Percentiles rank a stretch among this genome's conserved stretches.
Conservation (phyloP, 1,139 yeast genomes). For the Yamadazyma trypodendri region DNA sequence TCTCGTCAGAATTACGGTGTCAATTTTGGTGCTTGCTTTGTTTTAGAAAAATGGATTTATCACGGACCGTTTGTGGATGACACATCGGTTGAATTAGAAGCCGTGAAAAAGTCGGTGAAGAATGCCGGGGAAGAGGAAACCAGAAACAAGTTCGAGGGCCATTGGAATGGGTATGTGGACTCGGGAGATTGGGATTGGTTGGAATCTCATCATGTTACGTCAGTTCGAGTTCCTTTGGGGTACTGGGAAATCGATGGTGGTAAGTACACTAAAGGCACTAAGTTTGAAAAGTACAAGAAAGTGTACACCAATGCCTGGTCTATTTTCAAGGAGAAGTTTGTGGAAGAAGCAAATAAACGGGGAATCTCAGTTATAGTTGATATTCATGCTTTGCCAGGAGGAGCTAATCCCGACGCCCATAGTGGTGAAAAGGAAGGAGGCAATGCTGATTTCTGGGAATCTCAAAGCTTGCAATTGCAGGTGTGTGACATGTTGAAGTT, state of each 20-base stretch:
- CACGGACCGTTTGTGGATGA: slow-evolving; percentile 55
- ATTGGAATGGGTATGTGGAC: slow-evolving; percentile 65
- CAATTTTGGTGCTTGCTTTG: slow-evolving; percentile 81
- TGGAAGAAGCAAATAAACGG: slow-evolving; percentile 53
- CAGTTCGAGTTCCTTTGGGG: slow-evolving; percentile 84
- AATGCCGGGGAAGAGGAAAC: slow-evolving; percentile 57
- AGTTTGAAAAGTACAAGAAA: slow-evolving; percentile 48
- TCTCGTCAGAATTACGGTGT: slow-evolving; percentile 78
- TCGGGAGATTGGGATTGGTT: slow-evolving; percentile 84
- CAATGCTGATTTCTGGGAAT: slow-evolving; percentile 63
- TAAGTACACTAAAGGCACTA: slow-evolving; percentile 53
- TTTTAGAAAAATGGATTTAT: slow-evolving; percentile 75
- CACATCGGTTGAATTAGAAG: slow-evolving; percentile 69
- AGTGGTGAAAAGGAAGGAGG: slow-evolving; percentile 64
- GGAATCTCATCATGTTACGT: slow-evolving; percentile 61
- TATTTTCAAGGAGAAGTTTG: slow-evolving; percentile 46
- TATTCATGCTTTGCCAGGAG: slow-evolving; percentile 87
- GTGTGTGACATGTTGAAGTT: slow-evolving; percentile 56
- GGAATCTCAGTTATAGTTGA: slow-evolving; percentile 79
- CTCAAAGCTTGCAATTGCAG: slow-evolving; percentile 39
- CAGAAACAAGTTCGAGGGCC: slow-evolving; percentile 54
- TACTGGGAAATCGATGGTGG: slow-evolving; percentile 85
- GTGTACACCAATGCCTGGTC: slow-evolving; percentile 78
- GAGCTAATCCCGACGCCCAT: slow-evolving; percentile 83
- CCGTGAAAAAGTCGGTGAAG: slow-evolving; percentile 50